Percentiles rank a stretch among this genome's conserved stretches.
Conservation (phyloP, 2,329 filamentous ascomycete species). For the Alternaria solani region DNA sequence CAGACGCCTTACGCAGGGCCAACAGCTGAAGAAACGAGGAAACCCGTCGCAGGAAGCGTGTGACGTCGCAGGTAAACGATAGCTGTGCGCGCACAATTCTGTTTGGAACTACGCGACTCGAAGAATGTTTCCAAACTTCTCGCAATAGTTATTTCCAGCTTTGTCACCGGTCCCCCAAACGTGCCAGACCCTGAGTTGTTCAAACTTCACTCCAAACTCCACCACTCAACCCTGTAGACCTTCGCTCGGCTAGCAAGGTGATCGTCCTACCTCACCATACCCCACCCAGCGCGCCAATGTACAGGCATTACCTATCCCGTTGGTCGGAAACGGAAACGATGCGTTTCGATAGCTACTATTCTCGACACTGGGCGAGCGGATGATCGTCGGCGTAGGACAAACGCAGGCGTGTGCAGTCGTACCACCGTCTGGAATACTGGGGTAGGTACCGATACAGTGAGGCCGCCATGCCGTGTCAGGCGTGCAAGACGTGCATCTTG, state of each 20-base stretch:
- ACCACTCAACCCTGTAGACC: neutral
- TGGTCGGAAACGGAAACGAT: slow-evolving; percentile 6
- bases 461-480: slow-evolving; percentile 10
- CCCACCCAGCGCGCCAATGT: slow-evolving; percentile 3
- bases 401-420: slow-evolving; percentile 10
- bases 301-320: slow-evolving; percentile 17
- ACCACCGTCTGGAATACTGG: slow-evolving; percentile 3
- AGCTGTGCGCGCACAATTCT: neutral
- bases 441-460: neutral
- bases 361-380: neutral
- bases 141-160: slow-evolving; percentile 5
- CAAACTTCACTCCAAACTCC: neutral
- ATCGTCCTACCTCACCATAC: neutral
- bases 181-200: neutral
- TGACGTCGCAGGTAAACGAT: neutral
- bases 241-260: neutral
- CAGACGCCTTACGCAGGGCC: neutral
- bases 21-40: neutral
- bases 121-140: neutral
- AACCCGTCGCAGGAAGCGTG: neutral
- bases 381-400: slow-evolving; percentile 12
- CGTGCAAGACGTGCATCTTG: slow-evolving; percentile 15
- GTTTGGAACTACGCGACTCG: slow-evolving; percentile 2
- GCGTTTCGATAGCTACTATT: slow-evolving; percentile 29
- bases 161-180: neutral